Percentiles rank a stretch among this genome's conserved stretches.
Evolutionary conservation across 129 eudicot species (phyloP).

Genomic region (Chrysanthemum lavandulifolium): DNA sequence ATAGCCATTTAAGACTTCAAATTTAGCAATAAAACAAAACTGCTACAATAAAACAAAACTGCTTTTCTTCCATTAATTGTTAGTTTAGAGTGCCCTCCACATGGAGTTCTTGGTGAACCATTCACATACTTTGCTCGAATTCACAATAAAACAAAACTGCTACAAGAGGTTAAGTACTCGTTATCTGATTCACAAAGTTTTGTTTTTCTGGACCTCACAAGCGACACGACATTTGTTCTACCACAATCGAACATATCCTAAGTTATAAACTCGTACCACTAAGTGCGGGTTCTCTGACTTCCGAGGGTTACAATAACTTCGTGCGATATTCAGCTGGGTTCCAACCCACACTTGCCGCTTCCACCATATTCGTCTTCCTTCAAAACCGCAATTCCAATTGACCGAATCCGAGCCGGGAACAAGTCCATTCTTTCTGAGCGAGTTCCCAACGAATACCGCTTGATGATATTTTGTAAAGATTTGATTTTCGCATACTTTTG

Average conservation of each 20-base stretch:
- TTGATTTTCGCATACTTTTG: conserved; percentile 6
- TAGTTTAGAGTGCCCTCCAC: conserved; percentile 80
- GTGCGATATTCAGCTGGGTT: conserved; percentile 72
- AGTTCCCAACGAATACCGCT: conserved; percentile 27
- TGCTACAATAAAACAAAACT: no score
- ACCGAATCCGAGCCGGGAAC: conserved; percentile 25
- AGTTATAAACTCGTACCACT: conserved; percentile 79
- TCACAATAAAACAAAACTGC: conserved; percentile 60
- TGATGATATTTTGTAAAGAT: conserved; percentile 15
- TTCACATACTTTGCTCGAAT: conserved; percentile 71
- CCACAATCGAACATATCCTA: conserved; percentile 68
- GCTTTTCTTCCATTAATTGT: conserved; percentile 61
- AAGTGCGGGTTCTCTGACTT: conserved; percentile 69
- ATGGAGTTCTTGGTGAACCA: conserved; percentile 76
- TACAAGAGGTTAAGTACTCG: conserved; percentile 82
- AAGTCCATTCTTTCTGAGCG: conserved; percentile 38
- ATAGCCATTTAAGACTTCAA: no score
- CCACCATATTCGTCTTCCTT: conserved; percentile 81
- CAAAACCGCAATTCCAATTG: conserved; percentile 57
- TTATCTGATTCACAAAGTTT: conserved; percentile 85
- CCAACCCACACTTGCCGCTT: conserved; percentile 76
- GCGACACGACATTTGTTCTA: conserved; percentile 64
- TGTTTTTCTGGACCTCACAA: conserved; percentile 81
- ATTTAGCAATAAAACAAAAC: no score
- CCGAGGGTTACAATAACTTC: conserved; percentile 76